Percentiles rank a stretch among this genome's conserved stretches.
These are phyloP conservation scores for Kluyveromyces wickerhamii DNA, from an alignment of 805 yeast genomes.

Conservation along the genomic window DNA sequence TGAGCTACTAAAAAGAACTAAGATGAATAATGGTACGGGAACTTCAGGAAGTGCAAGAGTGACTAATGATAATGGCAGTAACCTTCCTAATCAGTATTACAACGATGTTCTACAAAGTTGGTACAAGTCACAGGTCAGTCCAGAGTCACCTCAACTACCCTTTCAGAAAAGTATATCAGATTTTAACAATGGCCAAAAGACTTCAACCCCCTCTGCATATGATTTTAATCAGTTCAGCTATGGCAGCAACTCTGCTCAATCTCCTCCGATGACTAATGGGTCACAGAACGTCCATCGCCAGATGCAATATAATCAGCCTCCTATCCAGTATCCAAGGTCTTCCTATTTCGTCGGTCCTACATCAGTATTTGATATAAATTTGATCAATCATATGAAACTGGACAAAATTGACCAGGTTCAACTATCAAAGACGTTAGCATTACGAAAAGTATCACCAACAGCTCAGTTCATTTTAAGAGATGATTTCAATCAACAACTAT, in stretches of 20 bases:
- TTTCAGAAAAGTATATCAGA: conserved; percentile 2
- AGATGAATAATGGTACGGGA: conserved; percentile 2
- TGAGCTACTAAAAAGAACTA: conserved; percentile 17
- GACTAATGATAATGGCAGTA: conserved; percentile 5
- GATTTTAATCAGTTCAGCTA: not conserved
- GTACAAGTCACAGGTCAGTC: conserved; percentile 1
- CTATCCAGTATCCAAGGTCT: conserved; percentile 84
- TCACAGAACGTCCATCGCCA: conserved; percentile 4
- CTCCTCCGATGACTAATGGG: not conserved
- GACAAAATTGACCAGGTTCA: conserved; percentile 78
- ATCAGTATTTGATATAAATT: conserved; percentile 66
- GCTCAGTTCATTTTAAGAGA: conserved; percentile 73
- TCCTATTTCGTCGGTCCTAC: conserved; percentile 86
- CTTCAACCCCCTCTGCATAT: not conserved
- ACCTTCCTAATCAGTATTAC: conserved; percentile 1
- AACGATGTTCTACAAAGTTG: not conserved
- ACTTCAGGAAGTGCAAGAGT: conserved; percentile 6
- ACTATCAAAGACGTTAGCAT: conserved; percentile 52
- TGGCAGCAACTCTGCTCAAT: not conserved
- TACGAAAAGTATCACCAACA: conserved; percentile 71
- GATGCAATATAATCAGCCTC: conserved; percentile 13
- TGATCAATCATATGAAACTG: conserved; percentile 55
- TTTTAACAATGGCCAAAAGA: conserved; percentile 3
- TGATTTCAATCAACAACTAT: conserved; percentile 66
- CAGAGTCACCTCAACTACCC: not conserved